Conservation (phyloP, 2,329 filamentous ascomycete genomes). For the Penicillium sp. region DNA sequence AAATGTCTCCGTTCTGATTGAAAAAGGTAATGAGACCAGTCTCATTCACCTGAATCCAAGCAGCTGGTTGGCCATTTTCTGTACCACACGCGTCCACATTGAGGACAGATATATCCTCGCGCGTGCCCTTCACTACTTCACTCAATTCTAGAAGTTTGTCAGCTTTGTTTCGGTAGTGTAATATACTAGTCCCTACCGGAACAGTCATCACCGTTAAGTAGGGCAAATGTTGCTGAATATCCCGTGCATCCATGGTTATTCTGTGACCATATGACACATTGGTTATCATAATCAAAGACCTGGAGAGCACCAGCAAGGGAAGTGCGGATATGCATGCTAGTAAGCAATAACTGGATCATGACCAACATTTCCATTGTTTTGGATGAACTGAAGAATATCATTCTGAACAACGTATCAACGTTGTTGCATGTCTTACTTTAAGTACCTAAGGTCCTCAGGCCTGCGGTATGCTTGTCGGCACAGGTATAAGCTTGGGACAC, state of each 20-base stretch:
- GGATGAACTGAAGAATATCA: no score
- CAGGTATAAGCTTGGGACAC: no score
- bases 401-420: no score
- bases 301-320: not conserved
- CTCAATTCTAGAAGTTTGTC: constrained; percentile 1
- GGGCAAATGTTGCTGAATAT: constrained; percentile 6
- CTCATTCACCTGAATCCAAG: constrained; percentile 8
- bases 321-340: not conserved
- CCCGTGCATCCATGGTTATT: constrained; percentile 6
- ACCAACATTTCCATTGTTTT: no score
- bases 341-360: not conserved
- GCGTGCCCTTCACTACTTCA: not conserved
- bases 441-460: no score
- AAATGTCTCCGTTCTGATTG: constrained; percentile 7
- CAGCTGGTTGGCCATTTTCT: constrained; percentile 3
- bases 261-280: constrained; percentile 5
- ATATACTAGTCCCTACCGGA: not conserved
- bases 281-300: not conserved
- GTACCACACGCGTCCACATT: constrained; percentile 3
- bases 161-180: not conserved
- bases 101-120: not conserved
- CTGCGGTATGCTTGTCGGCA: no score
- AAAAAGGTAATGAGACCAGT: constrained; percentile 10
- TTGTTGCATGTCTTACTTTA: no score
- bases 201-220: constrained; percentile 1